Evolutionary conservation across 2,329 filamentous ascomycete genomes (phyloP).

Genomic region (Penicillium occitanis): DNA sequence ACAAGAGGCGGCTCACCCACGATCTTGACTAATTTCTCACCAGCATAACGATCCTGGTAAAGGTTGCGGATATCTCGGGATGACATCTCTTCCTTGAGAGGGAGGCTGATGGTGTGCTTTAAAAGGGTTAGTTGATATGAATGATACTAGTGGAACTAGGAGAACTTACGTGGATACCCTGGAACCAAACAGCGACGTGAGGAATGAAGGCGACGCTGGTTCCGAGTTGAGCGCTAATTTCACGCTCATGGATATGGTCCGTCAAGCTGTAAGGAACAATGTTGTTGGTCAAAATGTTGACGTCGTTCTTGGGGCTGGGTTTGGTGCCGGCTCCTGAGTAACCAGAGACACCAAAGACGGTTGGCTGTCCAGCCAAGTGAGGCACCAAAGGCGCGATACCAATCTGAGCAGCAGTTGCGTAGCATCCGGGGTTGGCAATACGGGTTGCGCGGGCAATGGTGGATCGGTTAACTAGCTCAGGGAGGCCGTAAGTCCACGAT

Average conservation of each 20-base stretch:
- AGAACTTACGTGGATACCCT: slow-evolving; percentile 71
- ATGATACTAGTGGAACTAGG: not conserved
- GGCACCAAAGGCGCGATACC: slow-evolving; percentile 80
- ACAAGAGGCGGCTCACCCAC: slow-evolving; percentile 83
- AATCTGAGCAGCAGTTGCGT: slow-evolving; percentile 88
- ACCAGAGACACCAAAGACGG: slow-evolving; percentile 85
- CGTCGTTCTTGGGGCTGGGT: slow-evolving; percentile 89
- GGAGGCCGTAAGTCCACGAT: slow-evolving; percentile 85
- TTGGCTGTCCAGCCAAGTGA: slow-evolving; percentile 74
- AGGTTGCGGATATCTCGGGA: slow-evolving; percentile 89
- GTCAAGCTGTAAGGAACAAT: slow-evolving; percentile 88
- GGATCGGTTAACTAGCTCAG: slow-evolving; percentile 75
- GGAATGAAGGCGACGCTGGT: slow-evolving; percentile 79
- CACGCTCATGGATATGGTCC: slow-evolving; percentile 91
- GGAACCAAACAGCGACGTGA: slow-evolving; percentile 95
- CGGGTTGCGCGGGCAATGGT: slow-evolving; percentile 75
- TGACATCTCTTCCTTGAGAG: slow-evolving; percentile 80
- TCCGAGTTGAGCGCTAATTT: slow-evolving; percentile 78
- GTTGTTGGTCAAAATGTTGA: slow-evolving; percentile 78
- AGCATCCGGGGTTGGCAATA: slow-evolving; percentile 93
- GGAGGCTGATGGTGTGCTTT: slow-evolving; percentile 84
- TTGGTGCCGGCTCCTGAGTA: slow-evolving; percentile 96
- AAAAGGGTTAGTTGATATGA: not conserved
- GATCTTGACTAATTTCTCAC: slow-evolving; percentile 92
- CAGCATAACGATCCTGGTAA: slow-evolving; percentile 94